Evolutionary conservation across 371 early-diverging fungal species (phyloP), one percentile per base, ranked within the genome.

Genomic region (Actinomucor elegans): DNA sequence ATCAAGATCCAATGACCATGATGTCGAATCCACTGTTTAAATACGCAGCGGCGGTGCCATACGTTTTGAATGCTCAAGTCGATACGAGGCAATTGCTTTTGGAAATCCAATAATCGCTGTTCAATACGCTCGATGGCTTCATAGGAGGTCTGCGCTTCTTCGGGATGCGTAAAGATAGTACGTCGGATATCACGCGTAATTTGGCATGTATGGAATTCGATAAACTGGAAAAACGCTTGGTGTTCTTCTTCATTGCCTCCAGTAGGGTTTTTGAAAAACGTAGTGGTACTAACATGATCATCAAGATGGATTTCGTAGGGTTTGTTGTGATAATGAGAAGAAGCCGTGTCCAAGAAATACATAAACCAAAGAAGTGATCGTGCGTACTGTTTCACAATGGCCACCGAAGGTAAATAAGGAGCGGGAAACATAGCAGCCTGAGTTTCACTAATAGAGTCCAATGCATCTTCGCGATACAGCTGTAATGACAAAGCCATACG

Each of bases 1-100:
- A 76, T 52, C 8, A 73, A 21, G n/a, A 76, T 76, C 77, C 77
- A 76, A n/a, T 66, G 71, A 0, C 77, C 77, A 38, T 76, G 67
- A 21, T 68, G 67, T 17, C 66, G 47, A 23, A 76, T 73, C 55
- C 66, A 60, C 32, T 70, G 71, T 46, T 70, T 69, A 35, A 67
- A 72, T 0, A 59, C 9, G 47, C 73, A 72, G 1, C 77, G 61
- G 17, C 47, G 52, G 6, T 62, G 44, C 77, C 77, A 76, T 4
- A 67, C 24, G n/a, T 59, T 42, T 2, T 46, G 41, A 7, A 46
- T 32, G 11, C 18, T 24, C 18, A 46, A 28, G 2, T 55, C 18
- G 4, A 58, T 31, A 8, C 34, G 27, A 8, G 64, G 67, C 26
- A 67, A 26, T 12, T 54, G 51, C 24, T 64, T 59, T 21, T 61